Percentiles rank a stretch among this genome's conserved stretches.
Evolutionary conservation across 495 filamentous ascomycete species (phyloP).

Genomic region (Margaritispora aquatica): DNA sequence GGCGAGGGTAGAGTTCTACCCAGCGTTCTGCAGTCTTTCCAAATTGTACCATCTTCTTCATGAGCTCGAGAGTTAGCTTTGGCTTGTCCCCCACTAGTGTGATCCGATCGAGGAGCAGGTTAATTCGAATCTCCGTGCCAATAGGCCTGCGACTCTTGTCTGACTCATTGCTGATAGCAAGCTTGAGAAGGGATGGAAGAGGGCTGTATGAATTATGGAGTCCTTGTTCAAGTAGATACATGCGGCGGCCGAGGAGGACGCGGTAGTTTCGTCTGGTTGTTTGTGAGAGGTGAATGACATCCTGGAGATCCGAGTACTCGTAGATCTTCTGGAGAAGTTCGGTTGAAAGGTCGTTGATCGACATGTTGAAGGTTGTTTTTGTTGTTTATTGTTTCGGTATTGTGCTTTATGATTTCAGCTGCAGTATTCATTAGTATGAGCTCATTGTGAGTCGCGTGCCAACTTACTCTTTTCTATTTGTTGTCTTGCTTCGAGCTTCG

Average conservation of each 20-base stretch:
- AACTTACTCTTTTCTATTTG: conserved; percentile 15
- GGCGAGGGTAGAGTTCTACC: conserved; percentile 61
- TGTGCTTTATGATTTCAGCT: neutral
- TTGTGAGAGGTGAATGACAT: conserved; percentile 47
- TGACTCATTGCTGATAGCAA: conserved; percentile 37
- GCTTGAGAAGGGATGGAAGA: conserved; percentile 50
- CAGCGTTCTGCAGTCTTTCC: conserved; percentile 56
- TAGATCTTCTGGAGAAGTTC: conserved; percentile 60
- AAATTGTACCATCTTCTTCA: conserved; percentile 49
- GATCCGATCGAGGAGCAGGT: conserved; percentile 18
- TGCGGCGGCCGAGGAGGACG: conserved; percentile 45
- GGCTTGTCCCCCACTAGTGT: conserved; percentile 23
- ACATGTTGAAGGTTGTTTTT: conserved; percentile 17
- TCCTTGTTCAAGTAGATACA: conserved; percentile 44
- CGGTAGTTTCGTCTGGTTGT: conserved; percentile 48
- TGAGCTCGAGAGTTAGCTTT: conserved; percentile 44
- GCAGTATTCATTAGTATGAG: neutral
- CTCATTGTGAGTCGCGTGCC: neutral
- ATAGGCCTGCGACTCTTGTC: conserved; percentile 19
- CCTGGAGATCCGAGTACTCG: conserved; percentile 42
- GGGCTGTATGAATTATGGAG: conserved; percentile 57
- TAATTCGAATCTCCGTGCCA: conserved; percentile 23
- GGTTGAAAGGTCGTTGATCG: conserved; percentile 46
- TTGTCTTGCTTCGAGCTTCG: conserved; percentile 2
- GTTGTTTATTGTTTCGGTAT: neutral